Evolutionary conservation across 2,329 filamentous ascomycete genomes (phyloP).

Genomic region (Fusarium sp.): DNA sequence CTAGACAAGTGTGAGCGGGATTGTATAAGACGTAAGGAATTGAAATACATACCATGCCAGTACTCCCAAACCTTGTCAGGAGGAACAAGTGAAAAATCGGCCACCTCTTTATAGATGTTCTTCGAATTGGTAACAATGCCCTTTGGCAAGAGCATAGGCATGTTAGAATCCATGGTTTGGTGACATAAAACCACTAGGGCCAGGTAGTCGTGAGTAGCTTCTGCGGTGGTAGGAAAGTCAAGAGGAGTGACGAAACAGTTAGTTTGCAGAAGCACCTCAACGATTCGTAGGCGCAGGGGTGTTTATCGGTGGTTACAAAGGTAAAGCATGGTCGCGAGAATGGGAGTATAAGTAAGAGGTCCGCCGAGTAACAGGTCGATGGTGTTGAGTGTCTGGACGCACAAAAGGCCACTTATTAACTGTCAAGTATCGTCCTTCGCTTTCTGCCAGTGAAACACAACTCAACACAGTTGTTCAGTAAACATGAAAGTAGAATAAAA

Average conservation of each 20-base stretch:
- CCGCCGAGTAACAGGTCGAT: background rate
- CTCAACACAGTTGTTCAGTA: conserved; percentile 1
- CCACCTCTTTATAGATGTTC: conserved; percentile 65
- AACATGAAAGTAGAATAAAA: conserved; percentile 1
- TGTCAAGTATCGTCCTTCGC: conserved; percentile 1
- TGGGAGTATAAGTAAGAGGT: conserved; percentile 3
- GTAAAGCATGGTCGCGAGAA: conserved; percentile 41
- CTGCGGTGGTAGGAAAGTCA: background rate
- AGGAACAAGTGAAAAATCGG: conserved; percentile 61
- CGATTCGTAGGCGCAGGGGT: conserved; percentile 17
- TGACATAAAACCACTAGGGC: conserved; percentile 13
- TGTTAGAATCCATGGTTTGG: conserved; percentile 49
- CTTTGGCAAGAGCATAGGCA: conserved; percentile 63
- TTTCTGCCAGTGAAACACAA: conserved; percentile 9
- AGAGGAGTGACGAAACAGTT: conserved; percentile 2
- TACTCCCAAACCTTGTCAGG: conserved; percentile 65
- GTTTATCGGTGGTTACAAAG: conserved; percentile 32
- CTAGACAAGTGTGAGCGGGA: conserved; percentile 50
- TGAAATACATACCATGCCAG: conserved; percentile 63
- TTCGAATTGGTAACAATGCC: conserved; percentile 67
- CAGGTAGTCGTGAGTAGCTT: conserved; percentile 14
- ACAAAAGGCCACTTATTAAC: conserved; percentile 8
- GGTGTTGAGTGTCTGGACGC: conserved; percentile 11
- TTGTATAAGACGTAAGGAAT: background rate
- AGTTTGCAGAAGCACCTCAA: conserved; percentile 25